Evolutionary conservation across 129 eudicot species (phyloP), one percentile per base, ranked within the genome.

Genomic region (Apium graveolens): DNA sequence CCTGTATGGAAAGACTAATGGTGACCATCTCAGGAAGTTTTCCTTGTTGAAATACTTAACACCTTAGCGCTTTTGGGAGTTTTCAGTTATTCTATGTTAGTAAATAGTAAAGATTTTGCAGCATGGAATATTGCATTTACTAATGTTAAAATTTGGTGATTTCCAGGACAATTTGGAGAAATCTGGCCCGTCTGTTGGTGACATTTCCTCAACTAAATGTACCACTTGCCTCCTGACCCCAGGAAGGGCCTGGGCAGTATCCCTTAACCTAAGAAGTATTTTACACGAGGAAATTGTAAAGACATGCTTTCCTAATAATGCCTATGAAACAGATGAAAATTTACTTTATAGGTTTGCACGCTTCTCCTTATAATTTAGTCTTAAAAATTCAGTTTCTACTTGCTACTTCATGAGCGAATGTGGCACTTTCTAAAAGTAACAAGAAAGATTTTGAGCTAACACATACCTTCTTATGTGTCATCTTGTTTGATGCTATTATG

Each of bases 171-270:
- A 84, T 78, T 69, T 70, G 82, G 90, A 86, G 86, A 77, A 84
- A 45, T 77, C 92, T 39, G 74, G 88, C 63, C 79, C 96, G 48
- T 86, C 87, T 53, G 82, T 63, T n/a, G 69, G 37, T 76, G 92
- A 80, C 73, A 66, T 13, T 70, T 72, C 83, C 69, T 42, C 87
- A 70, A 39, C 81, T 48, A 76, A 68, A 55, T 41, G 74, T 69
- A 77, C 75, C 57, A 46, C 80, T 73, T 37, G 80, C 83, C 92
- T 95, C 84, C 80, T 95, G 75, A 90, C 86, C 24, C 38, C 84
- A 74, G 92, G 92, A 80, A 87, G 91, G 86, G 98, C 98, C 35
- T 95, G 98, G 98, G 88, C 90, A 32, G 49, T 95, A 76, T 89
- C 96, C 44, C 97, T 95, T 78, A 82, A 93, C 43, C 80, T 88